A percentile compares a stretch with the other conserved stretches of the same genome.
Evolutionary conservation across 495 filamentous ascomycete species (phyloP).

Genomic region (Saxophila tyrrhenica): DNA sequence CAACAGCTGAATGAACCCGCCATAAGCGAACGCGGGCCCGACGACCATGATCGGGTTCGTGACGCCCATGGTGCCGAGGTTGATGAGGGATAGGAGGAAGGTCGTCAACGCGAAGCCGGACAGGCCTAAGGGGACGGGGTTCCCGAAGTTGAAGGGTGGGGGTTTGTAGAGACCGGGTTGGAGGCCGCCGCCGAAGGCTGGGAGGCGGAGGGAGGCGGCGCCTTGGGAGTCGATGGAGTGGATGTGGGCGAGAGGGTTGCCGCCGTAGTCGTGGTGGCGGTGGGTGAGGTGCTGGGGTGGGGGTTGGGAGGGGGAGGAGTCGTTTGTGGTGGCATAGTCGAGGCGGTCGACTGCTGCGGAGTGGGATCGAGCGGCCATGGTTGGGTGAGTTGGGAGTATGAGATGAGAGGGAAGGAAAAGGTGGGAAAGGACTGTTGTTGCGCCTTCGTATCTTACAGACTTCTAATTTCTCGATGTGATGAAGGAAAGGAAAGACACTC

Average conservation of each 20-base stretch:
- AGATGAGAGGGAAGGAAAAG: background rate
- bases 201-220: conserved; percentile 5
- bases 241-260: conserved; percentile 13
- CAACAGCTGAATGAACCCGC: conserved; percentile 16
- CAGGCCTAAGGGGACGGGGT: conserved; percentile 17
- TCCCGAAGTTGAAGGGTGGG: conserved; percentile 7
- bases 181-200: conserved; percentile 13
- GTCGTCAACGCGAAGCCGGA: conserved; percentile 17
- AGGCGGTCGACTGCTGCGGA: background rate
- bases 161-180: conserved; percentile 14
- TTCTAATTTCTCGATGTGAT: too few species aligned
- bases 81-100: conserved; percentile 14
- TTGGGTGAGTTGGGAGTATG: background rate
- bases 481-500: too few species aligned
- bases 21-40: conserved; percentile 12
- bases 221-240: too few species aligned
- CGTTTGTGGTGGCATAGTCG: background rate
- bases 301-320: background rate
- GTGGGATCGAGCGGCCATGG: background rate
- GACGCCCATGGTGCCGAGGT: conserved; percentile 7
- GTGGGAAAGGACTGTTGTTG: background rate
- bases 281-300: background rate
- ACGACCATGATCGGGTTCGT: conserved; percentile 7
- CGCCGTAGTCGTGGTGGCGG: conserved; percentile 9
- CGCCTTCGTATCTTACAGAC: too few species aligned